Percentiles rank a stretch among this genome's conserved stretches.
Evolutionary conservation across 2,329 filamentous ascomycete genomes (phyloP).

Genomic region (Huntiella bhutanensis): DNA sequence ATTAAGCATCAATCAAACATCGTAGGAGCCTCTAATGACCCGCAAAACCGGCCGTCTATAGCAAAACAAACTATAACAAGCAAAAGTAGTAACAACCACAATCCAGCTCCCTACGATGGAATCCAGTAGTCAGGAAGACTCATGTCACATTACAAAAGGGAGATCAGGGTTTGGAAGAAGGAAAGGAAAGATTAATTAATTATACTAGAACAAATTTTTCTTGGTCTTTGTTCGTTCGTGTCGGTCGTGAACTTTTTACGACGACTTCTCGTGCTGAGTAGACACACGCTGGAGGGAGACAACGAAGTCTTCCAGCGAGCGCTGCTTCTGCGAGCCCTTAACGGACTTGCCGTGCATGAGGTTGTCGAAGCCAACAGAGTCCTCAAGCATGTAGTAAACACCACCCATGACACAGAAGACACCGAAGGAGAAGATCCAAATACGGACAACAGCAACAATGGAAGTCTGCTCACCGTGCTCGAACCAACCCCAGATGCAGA

Average conservation of each 20-base stretch:
- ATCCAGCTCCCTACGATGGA: too few species aligned
- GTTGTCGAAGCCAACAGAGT: conserved; percentile 68
- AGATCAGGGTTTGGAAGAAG: too few species aligned
- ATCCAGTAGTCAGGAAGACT: too few species aligned
- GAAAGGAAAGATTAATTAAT: too few species aligned
- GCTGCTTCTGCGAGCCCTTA: conserved; percentile 66
- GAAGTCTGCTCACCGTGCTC: conserved; percentile 43
- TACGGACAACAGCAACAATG: conserved; percentile 68
- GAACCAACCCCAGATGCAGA: conserved; percentile 76
- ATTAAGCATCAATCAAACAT: too few species aligned
- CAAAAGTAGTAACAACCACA: too few species aligned
- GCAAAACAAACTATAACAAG: too few species aligned
- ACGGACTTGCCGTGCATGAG: conserved; percentile 80
- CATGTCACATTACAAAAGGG: too few species aligned
- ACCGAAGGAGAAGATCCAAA: conserved; percentile 84
- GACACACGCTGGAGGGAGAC: conserved; percentile 80
- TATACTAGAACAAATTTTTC: too few species aligned
- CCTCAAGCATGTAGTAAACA: conserved; percentile 59
- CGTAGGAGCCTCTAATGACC: too few species aligned
- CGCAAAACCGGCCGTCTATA: too few species aligned
- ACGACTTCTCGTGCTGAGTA: conserved; percentile 77
- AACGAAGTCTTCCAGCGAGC: conserved; percentile 77
- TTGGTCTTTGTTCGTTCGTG: too few species aligned
- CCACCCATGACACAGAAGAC: conserved; percentile 70
- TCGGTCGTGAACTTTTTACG: conserved; percentile 27